Percentiles rank a stretch among this genome's conserved stretches.
phyloP scores from a whole-genome alignment of 1,284 basidiomycete genomes.

The Ustilago esculenta region DNA sequence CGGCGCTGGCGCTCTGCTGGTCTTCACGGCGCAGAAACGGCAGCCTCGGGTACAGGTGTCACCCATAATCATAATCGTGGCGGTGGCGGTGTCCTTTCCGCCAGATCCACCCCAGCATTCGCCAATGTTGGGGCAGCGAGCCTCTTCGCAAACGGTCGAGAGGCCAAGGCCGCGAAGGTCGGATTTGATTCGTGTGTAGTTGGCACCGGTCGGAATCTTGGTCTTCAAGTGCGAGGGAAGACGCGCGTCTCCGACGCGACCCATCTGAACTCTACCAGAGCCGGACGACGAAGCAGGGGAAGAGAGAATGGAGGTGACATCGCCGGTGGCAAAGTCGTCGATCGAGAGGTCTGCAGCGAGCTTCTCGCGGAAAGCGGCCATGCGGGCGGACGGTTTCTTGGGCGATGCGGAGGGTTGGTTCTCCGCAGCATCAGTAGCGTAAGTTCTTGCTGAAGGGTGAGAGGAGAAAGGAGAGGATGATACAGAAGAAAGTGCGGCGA shows the following conservation, averaged over 20 bases:
- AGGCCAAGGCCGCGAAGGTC: conserved; percentile 90
- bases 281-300: conserved; percentile 1
- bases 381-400: conserved; percentile 28
- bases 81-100: conserved; percentile 81
- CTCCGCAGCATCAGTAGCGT: conserved; percentile 30
- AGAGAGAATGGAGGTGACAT: conserved; percentile 21
- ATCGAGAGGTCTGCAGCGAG: conserved; percentile 54
- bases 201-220: conserved; percentile 78
- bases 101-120: conserved; percentile 95
- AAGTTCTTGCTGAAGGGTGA: conserved; percentile 10
- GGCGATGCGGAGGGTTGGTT: not conserved
- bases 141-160: conserved; percentile 98
- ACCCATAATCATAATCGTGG: conserved; percentile 98
- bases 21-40: conserved; percentile 97
- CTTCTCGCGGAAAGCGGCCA: conserved; percentile 51
- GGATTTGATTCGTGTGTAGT: conserved; percentile 91
- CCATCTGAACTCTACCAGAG: conserved; percentile 48
- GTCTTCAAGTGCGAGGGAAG: conserved; percentile 93
- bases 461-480: not conserved
- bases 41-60: conserved; percentile 98
- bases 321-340: conserved; percentile 53
- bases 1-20: conserved; percentile 84
- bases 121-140: conserved; percentile 97
- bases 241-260: conserved; percentile 69
- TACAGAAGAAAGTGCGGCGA: not conserved